Conservation (phyloP, 2,329 filamentous ascomycete genomes). For the Apiospora hydei region DNA sequence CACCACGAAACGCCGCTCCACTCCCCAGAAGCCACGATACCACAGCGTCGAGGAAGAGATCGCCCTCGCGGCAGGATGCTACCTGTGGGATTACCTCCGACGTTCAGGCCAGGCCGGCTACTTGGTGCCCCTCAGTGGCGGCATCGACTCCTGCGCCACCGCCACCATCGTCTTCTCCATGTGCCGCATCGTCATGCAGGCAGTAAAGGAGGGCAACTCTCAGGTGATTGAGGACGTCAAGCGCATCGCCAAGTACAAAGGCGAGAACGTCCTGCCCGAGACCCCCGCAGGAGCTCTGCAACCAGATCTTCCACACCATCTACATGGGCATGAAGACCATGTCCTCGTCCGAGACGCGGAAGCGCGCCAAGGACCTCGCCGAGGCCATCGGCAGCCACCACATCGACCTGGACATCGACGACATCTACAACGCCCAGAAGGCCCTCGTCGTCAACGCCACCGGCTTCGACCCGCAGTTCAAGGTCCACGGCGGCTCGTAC, state of each 20-base stretch:
- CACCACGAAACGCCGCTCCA: constrained; percentile 49
- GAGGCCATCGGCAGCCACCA: constrained; percentile 75
- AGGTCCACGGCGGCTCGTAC: constrained; percentile 67
- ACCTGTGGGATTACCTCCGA: constrained; percentile 70
- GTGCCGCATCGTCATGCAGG: constrained; percentile 63
- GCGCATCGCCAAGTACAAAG: constrained; percentile 42
- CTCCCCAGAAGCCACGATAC: constrained; percentile 55
- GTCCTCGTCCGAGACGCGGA: constrained; percentile 70
- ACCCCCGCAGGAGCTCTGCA: constrained; percentile 64
- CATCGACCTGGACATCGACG: constrained; percentile 76
- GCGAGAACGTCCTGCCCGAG: constrained; percentile 50
- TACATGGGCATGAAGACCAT: constrained; percentile 76
- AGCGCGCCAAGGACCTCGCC: constrained; percentile 67
- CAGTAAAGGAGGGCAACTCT: constrained; percentile 51
- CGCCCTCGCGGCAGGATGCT: constrained; percentile 68
- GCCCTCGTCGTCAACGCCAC: constrained; percentile 65
- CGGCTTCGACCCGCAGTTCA: constrained; percentile 62
- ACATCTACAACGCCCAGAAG: constrained; percentile 66
- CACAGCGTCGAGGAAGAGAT: constrained; percentile 73
- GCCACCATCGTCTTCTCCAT: constrained; percentile 55
- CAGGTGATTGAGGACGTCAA: constrained; percentile 48
- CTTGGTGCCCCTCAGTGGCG: constrained; percentile 60
- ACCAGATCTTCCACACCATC: constrained; percentile 59
- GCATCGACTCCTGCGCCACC: constrained; percentile 67
- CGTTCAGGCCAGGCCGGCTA: constrained; percentile 59